Percentiles rank a stretch among this genome's conserved stretches.
Conservation (phyloP, 192 early-diverging fungal species). For the Borealophlyctis nickersoniae region DNA sequence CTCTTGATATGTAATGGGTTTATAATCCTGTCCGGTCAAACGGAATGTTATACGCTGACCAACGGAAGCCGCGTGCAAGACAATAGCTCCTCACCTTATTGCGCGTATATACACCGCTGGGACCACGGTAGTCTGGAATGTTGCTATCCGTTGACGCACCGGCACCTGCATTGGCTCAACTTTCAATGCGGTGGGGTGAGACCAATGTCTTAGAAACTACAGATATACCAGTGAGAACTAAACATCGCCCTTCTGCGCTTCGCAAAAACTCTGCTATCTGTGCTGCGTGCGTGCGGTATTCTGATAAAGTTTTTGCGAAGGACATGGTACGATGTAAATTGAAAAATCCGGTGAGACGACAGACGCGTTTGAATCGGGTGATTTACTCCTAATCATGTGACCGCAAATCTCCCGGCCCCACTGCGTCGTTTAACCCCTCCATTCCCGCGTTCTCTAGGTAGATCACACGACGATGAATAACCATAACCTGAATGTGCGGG, state of each 20-base stretch:
- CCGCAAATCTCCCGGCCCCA: too few species aligned
- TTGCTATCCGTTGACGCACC: conserved; percentile 47
- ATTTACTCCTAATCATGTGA: too few species aligned
- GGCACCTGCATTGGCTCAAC: conserved; percentile 31
- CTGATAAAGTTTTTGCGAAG: too few species aligned
- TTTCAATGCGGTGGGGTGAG: conserved; percentile 9
- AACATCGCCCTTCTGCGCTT: conserved; percentile 13
- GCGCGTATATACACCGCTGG: conserved; percentile 41
- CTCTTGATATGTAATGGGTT: conserved; percentile 81
- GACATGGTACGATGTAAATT: too few species aligned
- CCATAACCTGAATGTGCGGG: conserved; percentile 28
- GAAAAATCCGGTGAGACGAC: too few species aligned
- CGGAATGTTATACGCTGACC: too few species aligned
- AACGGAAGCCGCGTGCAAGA: too few species aligned
- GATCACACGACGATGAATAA: not conserved
- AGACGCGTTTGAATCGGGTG: too few species aligned
- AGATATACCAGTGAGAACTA: conserved; percentile 21
- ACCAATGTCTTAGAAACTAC: not conserved
- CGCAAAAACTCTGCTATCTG: conserved; percentile 16
- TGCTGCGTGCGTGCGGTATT: conserved; percentile 6
- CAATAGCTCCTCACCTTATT: conserved; percentile 23
- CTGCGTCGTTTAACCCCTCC: too few species aligned
- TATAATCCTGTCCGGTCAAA: conserved; percentile 64
- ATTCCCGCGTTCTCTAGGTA: not conserved
- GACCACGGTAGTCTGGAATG: conserved; percentile 85